Evolutionary conservation across 305 asterid species (phyloP).

Genomic region (Withania somnifera): DNA sequence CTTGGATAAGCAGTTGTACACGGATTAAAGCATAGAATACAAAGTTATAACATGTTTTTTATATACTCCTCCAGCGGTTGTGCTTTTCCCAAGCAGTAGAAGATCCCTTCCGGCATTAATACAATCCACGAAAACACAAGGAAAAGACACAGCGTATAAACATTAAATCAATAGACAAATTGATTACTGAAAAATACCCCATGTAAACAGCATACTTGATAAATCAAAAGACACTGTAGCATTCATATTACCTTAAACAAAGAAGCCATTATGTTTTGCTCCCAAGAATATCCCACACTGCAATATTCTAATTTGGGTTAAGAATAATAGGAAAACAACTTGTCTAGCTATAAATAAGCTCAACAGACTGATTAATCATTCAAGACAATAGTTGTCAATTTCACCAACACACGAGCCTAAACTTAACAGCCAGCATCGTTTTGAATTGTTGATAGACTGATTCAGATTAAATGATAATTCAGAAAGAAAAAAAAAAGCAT

Average conservation of each 20-base stretch:
- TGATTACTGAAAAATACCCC: not conserved
- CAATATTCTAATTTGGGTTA: not conserved
- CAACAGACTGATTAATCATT: constrained; percentile 1
- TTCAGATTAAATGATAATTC: not conserved
- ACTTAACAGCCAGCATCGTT: not conserved
- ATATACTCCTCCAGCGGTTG: not conserved
- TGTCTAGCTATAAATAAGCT: not conserved
- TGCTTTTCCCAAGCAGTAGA: not conserved
- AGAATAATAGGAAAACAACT: not conserved
- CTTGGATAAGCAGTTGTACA: not conserved
- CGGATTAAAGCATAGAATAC: not conserved
- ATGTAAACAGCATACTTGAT: not conserved
- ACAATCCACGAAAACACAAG: not conserved
- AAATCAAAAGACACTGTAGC: not conserved
- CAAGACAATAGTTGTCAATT: not conserved
- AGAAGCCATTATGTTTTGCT: not conserved
- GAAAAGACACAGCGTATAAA: no score
- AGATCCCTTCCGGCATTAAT: not conserved
- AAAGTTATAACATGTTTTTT: not conserved
- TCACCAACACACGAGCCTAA: not conserved
- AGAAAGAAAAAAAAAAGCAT: not conserved
- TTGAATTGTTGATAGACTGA: not conserved
- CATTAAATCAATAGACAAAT: not conserved
- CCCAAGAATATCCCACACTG: not conserved
- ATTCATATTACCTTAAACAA: not conserved